Evolutionary conservation across 768 basidiomycete genomes (phyloP).

Genomic region (Tricholoma hemisulphureum): DNA sequence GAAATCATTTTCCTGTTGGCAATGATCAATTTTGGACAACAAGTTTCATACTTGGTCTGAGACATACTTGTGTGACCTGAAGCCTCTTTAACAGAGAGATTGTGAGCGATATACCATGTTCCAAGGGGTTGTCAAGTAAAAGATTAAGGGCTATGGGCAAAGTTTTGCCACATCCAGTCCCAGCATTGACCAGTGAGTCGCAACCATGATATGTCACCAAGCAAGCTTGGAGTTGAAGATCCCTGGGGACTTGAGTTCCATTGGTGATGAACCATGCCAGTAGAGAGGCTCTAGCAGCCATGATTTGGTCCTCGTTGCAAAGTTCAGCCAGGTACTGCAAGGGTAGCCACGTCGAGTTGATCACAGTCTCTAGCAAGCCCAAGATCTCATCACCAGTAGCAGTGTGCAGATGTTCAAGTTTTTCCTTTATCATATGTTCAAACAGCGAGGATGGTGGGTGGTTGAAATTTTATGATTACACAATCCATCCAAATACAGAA

Average conservation of each 20-base stretch:
- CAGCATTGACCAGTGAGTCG: conserved; percentile 18
- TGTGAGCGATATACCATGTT: too few relatives aligned
- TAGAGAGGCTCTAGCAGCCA: not conserved
- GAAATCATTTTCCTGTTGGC: conserved; percentile 11
- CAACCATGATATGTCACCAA: conserved; percentile 13
- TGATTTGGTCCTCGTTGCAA: not conserved
- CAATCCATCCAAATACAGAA: not conserved
- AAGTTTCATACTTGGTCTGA: too few relatives aligned
- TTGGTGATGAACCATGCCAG: not conserved
- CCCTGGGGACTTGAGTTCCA: conserved; percentile 15
- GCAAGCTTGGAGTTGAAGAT: conserved; percentile 19
- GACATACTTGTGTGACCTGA: conserved; percentile 5
- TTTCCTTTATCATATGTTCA: not conserved
- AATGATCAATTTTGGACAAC: too few relatives aligned
- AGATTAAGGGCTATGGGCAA: too few relatives aligned
- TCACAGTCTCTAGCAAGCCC: not conserved
- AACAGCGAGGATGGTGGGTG: not conserved
- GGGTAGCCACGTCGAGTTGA: not conserved
- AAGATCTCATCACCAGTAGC: not conserved
- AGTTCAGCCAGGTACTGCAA: not conserved
- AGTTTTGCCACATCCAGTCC: conserved; percentile 27
- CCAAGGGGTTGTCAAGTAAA: too few relatives aligned
- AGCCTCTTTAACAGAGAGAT: conserved; percentile 22
- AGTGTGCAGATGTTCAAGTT: not conserved
- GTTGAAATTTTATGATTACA: not conserved